These are phyloP conservation scores for Coniosporium tulheliwenetii DNA, from an alignment of 2,329 filamentous ascomycete genomes.

Conservation along the genomic window DNA sequence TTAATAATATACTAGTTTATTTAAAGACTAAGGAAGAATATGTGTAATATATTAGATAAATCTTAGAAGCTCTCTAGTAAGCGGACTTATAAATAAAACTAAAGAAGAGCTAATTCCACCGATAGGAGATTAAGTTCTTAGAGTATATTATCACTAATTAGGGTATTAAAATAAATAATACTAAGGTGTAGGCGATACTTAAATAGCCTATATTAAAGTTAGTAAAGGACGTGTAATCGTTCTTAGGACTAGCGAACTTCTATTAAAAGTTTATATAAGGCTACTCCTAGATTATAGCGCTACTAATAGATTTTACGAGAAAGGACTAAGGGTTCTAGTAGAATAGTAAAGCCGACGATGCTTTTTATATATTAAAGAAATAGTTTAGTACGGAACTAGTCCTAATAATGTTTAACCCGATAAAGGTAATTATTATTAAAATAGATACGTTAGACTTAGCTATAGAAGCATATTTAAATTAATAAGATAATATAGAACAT, in stretches of 20 bases:
- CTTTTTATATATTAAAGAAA: conserved; percentile 3
- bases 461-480: no score
- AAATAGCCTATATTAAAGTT: background rate
- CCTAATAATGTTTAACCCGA: conserved; percentile 3
- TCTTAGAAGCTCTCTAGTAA: background rate
- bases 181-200: background rate
- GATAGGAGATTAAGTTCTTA: conserved; percentile 5
- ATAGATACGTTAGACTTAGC: conserved; percentile 1
- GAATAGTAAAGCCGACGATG: background rate
- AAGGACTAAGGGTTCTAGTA: background rate
- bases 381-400: conserved; percentile 2
- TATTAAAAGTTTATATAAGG: conserved; percentile 2
- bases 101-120: conserved; percentile 5
- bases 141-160: conserved; percentile 3
- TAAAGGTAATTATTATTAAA: background rate
- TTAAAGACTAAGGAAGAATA: conserved; percentile 1
- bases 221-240: conserved; percentile 2
- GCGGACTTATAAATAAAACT: conserved; percentile 3
- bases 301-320: conserved; percentile 1
- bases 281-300: background rate
- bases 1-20: background rate
- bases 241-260: conserved; percentile 5
- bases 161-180: conserved; percentile 1
- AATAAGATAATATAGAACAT: background rate
- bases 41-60: conserved; percentile 7